These are phyloP conservation scores for Anisodus acutangulus DNA, from an alignment of 257 asterid genomes.

Conservation along the genomic window DNA sequence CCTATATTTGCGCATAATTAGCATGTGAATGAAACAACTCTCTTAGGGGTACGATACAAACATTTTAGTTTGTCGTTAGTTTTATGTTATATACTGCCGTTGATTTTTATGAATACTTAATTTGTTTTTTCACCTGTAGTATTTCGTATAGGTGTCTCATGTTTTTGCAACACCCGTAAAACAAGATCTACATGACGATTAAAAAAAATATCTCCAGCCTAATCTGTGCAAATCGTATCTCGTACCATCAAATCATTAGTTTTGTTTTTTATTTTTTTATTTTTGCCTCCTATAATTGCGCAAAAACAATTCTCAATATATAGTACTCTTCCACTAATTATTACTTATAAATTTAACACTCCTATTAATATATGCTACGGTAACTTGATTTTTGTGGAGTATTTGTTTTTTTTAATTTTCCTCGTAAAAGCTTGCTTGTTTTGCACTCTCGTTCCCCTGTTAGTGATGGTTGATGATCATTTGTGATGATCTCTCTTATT, in stretches of 20 bases:
- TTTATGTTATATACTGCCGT: neutral
- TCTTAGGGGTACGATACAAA: neutral
- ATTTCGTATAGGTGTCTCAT: neutral
- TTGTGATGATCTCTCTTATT: neutral
- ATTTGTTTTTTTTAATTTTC: neutral
- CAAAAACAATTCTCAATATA: neutral
- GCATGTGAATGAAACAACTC: neutral
- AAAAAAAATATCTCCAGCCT: neutral
- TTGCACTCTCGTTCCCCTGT: neutral
- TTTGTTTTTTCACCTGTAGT: neutral
- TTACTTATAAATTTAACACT: neutral
- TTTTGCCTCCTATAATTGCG: neutral
- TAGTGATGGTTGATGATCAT: too few relatives aligned
- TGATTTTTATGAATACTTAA: neutral
- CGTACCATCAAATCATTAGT: neutral
- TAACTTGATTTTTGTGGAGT: neutral
- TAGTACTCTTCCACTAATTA: neutral
- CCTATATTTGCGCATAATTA: conserved; percentile 5
- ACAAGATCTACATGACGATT: neutral
- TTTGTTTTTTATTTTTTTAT: neutral
- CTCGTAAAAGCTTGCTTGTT: neutral
- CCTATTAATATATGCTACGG: neutral
- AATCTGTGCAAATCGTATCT: neutral
- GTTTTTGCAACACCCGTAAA: neutral
- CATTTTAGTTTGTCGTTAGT: neutral